A percentile compares a stretch with the other conserved stretches of the same genome.
Conservation (phyloP, 495 filamentous ascomycete genomes). For the Hypoxylon subgilvum region DNA sequence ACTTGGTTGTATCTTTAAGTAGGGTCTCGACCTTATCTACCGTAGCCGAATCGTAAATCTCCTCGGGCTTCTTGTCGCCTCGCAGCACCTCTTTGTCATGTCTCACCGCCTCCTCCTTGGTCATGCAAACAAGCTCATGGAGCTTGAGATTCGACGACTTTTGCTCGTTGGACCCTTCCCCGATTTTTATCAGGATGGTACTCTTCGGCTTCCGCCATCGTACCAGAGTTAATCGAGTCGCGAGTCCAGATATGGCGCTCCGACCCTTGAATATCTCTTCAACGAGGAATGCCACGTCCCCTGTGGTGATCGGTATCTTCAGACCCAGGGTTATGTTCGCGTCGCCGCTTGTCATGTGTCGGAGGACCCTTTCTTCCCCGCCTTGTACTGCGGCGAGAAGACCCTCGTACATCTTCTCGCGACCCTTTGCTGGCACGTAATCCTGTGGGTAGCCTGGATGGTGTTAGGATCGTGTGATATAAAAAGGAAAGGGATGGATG, state of each 20-base stretch:
- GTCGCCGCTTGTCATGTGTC: conserved; percentile 57
- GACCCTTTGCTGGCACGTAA: conserved; percentile 77
- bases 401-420: conserved; percentile 88
- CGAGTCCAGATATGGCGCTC: conserved; percentile 80
- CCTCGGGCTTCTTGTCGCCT: conserved; percentile 67
- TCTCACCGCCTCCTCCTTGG: conserved; percentile 84
- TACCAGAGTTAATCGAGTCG: conserved; percentile 75
- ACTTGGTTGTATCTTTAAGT: conserved; percentile 55
- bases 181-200: conserved; percentile 54
- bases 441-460: conserved; percentile 77
- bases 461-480: conserved; percentile 4
- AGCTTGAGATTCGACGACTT: conserved; percentile 68
- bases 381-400: conserved; percentile 75
- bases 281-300: conserved; percentile 82
- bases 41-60: conserved; percentile 71
- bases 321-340: conserved; percentile 68
- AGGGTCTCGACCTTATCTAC: conserved; percentile 68
- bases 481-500: background rate
- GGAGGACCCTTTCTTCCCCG: conserved; percentile 72
- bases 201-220: conserved; percentile 69
- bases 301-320: conserved; percentile 74
- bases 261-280: conserved; percentile 89
- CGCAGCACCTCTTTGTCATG: conserved; percentile 84
- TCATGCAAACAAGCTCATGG: conserved; percentile 88
- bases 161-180: conserved; percentile 69